Percentiles rank a stretch among this genome's conserved stretches.
phyloP scores from a whole-genome alignment of 2,329 filamentous ascomycete species.

The Fonsecaea erecta region DNA sequence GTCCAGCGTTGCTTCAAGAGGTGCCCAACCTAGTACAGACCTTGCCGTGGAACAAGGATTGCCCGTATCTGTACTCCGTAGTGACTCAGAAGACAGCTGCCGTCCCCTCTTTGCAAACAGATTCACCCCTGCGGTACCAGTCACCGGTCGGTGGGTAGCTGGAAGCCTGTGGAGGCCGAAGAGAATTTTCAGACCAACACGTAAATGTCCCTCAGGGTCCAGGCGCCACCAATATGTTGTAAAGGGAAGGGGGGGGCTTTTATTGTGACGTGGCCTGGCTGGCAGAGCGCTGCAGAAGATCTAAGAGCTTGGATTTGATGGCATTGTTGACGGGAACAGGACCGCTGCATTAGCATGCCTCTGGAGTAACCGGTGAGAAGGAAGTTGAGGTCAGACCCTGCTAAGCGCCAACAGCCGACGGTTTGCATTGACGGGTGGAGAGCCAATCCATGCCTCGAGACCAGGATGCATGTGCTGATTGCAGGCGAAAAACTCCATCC shows the following conservation, averaged over 20 bases:
- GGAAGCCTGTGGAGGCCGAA: not conserved
- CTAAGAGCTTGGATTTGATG: not conserved
- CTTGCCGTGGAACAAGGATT: not conserved
- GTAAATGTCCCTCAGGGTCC: not conserved
- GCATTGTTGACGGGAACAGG: not conserved
- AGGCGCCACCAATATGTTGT: not conserved
- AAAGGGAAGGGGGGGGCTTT: not conserved
- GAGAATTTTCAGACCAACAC: not conserved
- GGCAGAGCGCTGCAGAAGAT: not conserved
- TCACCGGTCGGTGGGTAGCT: not conserved
- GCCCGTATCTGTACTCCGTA: not conserved
- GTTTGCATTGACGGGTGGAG: not conserved
- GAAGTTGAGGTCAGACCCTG: not conserved
- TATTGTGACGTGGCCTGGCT: not conserved
- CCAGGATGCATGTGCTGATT: not conserved
- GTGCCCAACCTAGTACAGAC: not conserved
- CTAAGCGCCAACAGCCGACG: constrained; percentile 4
- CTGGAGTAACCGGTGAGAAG: not conserved
- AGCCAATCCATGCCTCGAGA: not conserved
- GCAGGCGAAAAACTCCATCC: not conserved
- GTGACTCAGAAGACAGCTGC: not conserved
- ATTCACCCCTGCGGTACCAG: not conserved
- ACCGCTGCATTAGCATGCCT: constrained; percentile 1
- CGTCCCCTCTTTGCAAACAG: not conserved
- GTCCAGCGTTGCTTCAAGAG: not conserved